A percentile compares a stretch with the other conserved stretches of the same genome.
Conservation (phyloP, 768 basidiomycete genomes). For the Dacryopinax primogenitus region DNA sequence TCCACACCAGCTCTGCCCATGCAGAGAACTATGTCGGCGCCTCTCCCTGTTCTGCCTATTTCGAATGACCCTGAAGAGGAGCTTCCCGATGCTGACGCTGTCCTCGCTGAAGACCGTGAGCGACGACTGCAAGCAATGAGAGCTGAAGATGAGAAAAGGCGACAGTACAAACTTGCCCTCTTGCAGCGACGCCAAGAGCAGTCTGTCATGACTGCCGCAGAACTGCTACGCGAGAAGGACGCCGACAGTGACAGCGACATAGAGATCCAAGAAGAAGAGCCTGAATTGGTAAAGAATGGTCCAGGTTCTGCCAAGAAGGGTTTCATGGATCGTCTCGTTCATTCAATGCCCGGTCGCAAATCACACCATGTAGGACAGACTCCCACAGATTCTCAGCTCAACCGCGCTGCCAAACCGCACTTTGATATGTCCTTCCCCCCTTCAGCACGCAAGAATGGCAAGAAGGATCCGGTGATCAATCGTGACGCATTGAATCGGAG, state of each 20-base stretch:
- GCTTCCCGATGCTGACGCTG: background rate
- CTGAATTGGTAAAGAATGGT: background rate
- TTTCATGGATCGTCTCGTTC: background rate
- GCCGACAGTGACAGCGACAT: background rate
- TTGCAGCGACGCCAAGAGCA: background rate
- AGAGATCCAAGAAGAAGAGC: background rate
- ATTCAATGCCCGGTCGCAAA: background rate
- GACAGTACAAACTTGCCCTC: background rate
- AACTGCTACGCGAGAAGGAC: background rate
- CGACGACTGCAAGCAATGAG: background rate
- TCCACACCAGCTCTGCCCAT: background rate
- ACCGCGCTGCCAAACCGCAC: background rate
- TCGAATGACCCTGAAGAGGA: background rate
- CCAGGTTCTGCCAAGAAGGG: background rate
- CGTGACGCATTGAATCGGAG: background rate
- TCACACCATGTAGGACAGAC: background rate
- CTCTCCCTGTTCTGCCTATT: background rate
- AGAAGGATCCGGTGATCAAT: background rate
- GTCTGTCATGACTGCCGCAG: background rate
- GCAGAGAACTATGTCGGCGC: background rate
- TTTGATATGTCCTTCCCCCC: background rate
- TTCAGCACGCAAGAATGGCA: background rate
- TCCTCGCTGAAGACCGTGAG: background rate
- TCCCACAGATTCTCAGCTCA: background rate
- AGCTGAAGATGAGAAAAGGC: background rate